Evolutionary conservation across 2,329 filamentous ascomycete species (phyloP).

Genomic region (Arthrobotrys entomopaga): DNA sequence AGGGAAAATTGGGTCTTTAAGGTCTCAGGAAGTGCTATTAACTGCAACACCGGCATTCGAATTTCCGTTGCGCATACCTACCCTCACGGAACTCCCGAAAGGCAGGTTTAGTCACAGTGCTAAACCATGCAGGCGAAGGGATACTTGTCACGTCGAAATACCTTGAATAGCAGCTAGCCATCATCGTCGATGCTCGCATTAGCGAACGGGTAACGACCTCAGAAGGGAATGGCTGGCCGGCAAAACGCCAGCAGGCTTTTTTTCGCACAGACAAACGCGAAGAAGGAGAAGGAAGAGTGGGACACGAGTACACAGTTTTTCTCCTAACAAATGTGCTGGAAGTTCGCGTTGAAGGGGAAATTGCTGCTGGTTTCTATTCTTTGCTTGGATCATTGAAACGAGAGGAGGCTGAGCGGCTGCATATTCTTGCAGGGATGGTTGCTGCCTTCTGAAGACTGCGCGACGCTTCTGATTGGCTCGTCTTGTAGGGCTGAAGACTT

Average conservation of each 20-base stretch:
- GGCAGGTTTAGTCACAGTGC: slow-evolving; percentile 18
- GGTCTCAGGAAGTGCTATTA: neutral
- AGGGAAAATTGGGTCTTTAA: slow-evolving; percentile 17
- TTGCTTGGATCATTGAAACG: slow-evolving; percentile 43
- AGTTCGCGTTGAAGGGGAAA: slow-evolving; percentile 15
- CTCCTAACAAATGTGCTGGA: too few relatives aligned
- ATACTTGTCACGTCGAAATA: slow-evolving; percentile 16
- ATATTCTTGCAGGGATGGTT: slow-evolving; percentile 48
- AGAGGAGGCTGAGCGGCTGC: slow-evolving; percentile 52
- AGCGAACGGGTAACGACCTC: slow-evolving; percentile 51
- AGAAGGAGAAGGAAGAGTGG: slow-evolving; percentile 5
- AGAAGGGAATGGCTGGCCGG: slow-evolving; percentile 47
- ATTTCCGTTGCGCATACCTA: slow-evolving; percentile 38
- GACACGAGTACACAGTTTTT: neutral
- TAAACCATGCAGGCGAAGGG: slow-evolving; percentile 24
- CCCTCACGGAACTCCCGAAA: slow-evolving; percentile 34
- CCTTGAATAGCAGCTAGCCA: slow-evolving; percentile 2
- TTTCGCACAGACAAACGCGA: slow-evolving; percentile 20
- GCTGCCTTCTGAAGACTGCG: slow-evolving; percentile 50
- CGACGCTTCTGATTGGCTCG: slow-evolving; percentile 50
- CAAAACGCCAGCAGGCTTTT: slow-evolving; percentile 6
- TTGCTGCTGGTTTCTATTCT: slow-evolving; percentile 50
- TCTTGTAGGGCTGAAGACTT: slow-evolving; percentile 50
- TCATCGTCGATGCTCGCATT: slow-evolving; percentile 31
- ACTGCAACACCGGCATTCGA: slow-evolving; percentile 44